Conservation (phyloP, 2,329 filamentous ascomycete species). For the Pseudogymnoascus sp. region DNA sequence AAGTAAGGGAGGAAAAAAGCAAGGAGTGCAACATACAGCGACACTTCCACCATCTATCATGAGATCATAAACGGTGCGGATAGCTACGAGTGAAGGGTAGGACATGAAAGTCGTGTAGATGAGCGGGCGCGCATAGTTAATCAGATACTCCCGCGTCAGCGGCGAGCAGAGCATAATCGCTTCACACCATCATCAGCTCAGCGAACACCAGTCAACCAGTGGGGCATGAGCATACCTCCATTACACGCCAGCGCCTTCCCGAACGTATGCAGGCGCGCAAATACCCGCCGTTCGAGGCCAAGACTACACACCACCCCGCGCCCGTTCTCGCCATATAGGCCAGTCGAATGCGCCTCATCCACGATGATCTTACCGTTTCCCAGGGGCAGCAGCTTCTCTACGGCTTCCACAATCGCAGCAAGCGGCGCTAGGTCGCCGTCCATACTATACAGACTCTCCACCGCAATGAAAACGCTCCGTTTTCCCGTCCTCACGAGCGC, state of each 20-base stretch:
- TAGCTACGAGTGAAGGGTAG: conserved; percentile 52
- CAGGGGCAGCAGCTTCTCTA: conserved; percentile 48
- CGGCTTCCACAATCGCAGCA: conserved; percentile 48
- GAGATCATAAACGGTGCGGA: conserved; percentile 51
- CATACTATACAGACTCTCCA: conserved; percentile 76
- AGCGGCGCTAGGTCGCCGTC: conserved; percentile 69
- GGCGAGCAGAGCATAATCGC: conserved; percentile 57
- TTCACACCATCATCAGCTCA: conserved; percentile 27
- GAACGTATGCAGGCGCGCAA: conserved; percentile 57
- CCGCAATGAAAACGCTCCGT: conserved; percentile 57
- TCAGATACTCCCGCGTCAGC: conserved; percentile 54
- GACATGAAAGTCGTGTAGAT: conserved; percentile 70
- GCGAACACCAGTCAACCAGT: neutral
- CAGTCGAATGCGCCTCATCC: conserved; percentile 63
- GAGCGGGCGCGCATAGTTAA: conserved; percentile 69
- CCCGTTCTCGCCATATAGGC: conserved; percentile 50
- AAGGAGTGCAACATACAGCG: conserved; percentile 28
- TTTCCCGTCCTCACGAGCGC: conserved; percentile 20
- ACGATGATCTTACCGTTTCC: conserved; percentile 58
- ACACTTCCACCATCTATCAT: conserved; percentile 45
- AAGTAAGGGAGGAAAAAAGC: neutral
- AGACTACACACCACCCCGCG: conserved; percentile 52
- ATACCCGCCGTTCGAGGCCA: conserved; percentile 49
- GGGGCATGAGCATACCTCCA: conserved; percentile 50
- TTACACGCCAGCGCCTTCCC: conserved; percentile 62